phyloP scores from a whole-genome alignment of 2,329 filamentous ascomycete species.

The Fusarium scirpi region DNA sequence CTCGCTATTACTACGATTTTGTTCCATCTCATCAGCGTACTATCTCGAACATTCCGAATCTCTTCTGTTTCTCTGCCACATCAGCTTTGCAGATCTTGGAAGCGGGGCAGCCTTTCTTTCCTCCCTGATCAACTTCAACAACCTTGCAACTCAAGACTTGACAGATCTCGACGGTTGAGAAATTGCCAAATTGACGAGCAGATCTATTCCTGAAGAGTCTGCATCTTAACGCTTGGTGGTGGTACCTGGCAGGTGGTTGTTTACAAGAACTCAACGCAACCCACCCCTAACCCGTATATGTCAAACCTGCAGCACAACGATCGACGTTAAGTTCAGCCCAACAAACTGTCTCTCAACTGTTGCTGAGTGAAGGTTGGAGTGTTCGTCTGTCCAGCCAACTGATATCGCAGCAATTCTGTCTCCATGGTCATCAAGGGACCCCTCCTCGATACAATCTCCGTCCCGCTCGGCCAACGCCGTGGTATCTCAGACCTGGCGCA shows the following conservation, averaged over 20 bases:
- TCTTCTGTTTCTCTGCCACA: constrained; percentile 34
- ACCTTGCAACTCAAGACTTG: constrained; percentile 21
- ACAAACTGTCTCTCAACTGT: constrained; percentile 12
- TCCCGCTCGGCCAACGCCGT: constrained; percentile 69
- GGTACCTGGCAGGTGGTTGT: constrained; percentile 8
- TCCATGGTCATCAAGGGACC: constrained; percentile 66
- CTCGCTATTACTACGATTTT: constrained; percentile 18
- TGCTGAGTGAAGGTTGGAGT: constrained; percentile 30
- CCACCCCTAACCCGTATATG: constrained; percentile 7
- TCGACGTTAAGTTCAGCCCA: constrained; percentile 2
- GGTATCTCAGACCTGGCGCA: constrained; percentile 66
- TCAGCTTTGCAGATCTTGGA: constrained; percentile 40
- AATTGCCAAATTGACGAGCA: constrained; percentile 4
- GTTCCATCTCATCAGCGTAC: constrained; percentile 21
- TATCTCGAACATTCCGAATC: constrained; percentile 18
- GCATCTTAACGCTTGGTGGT: constrained; percentile 1
- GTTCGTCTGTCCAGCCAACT: constrained; percentile 34
- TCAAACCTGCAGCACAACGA: constrained; percentile 11
- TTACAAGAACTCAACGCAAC: constrained; percentile 10
- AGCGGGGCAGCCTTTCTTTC: constrained; percentile 38
- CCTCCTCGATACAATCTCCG: constrained; percentile 57
- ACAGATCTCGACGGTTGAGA: constrained; percentile 16
- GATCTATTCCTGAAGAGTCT: not conserved
- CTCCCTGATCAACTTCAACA: constrained; percentile 29
- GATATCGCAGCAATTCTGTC: constrained; percentile 49